Evolutionary conservation across 768 basidiomycete genomes (phyloP).

Genomic region (Rhizopogon vinicolor): DNA sequence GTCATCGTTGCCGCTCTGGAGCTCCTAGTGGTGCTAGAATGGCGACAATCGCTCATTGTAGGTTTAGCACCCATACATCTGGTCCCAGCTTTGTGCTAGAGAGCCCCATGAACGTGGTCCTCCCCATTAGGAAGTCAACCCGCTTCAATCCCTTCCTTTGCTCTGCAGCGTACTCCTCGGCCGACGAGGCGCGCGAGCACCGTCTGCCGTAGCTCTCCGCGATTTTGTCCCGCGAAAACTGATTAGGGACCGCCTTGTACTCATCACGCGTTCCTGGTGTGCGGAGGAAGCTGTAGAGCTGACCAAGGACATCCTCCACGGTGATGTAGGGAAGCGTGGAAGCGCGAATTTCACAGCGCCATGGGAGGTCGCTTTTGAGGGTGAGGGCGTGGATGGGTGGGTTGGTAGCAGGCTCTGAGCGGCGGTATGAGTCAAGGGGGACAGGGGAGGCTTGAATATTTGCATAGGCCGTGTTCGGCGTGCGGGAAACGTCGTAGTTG

Average conservation of each 20-base stretch:
- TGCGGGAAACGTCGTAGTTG: constrained; percentile 16
- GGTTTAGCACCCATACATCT: constrained; percentile 32
- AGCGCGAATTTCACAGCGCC: constrained; percentile 28
- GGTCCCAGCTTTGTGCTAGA: constrained; percentile 31
- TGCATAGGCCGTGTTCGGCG: constrained; percentile 14
- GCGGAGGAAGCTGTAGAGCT: constrained; percentile 41
- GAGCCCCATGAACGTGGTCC: constrained; percentile 43
- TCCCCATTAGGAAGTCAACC: constrained; percentile 48
- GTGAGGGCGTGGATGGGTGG: constrained; percentile 24
- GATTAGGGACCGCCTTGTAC: constrained; percentile 31
- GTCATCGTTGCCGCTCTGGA: neutral
- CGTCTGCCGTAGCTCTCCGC: constrained; percentile 38
- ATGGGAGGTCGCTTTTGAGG: constrained; percentile 28
- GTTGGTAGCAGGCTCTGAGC: constrained; percentile 27
- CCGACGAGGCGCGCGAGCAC: constrained; percentile 28
- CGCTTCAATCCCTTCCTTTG: constrained; percentile 45
- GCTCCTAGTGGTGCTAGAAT: neutral
- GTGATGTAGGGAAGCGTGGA: constrained; percentile 24
- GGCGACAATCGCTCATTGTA: constrained; percentile 11
- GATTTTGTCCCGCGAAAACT: constrained; percentile 30
- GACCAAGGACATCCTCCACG: constrained; percentile 46
- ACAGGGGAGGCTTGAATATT: constrained; percentile 22
- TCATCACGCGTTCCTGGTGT: constrained; percentile 34
- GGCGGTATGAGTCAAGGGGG: constrained; percentile 16
- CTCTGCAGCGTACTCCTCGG: constrained; percentile 32